Evolutionary conservation across 805 yeast species (phyloP), one percentile per base, ranked within the genome.

Genomic region (Kodamaea restingae): DNA sequence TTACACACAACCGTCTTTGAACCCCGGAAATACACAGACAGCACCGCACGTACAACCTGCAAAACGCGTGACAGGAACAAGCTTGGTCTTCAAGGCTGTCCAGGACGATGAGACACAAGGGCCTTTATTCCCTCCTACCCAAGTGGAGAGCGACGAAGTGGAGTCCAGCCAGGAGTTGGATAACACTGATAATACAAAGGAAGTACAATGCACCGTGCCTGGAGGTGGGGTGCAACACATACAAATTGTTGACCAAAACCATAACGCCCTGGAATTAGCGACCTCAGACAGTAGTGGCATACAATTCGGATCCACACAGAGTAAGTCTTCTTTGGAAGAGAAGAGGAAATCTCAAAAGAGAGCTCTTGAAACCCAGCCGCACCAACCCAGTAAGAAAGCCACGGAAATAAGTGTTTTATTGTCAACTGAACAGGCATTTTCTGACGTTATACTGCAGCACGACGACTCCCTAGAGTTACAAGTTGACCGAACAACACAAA

Each of bases 81-180:
- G 26, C 22, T 32, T 38, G 26, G n/a, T 38, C 12, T 38, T 35
- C 26, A 22, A 28, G 24, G 37, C 32, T 17, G 32, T 35, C 14
- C 5, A 20, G 11, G 41, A 34, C 10, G 42, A 39, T 8, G 33
- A 39, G 9, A 32, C 42, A 6, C 42, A 39, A 14, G 33, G 20
- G 9, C 38, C 36, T 14, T 18, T 39, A 10, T 39, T 34, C 25
- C 42, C 42, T 7, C 31, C 33, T 9, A 39, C 37, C 11, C 37
- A 35, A 35, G 18, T 15, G 20, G 11, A 33, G 22, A 24, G 36
- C 11, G 29, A 12, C 15, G 17, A 27, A 25, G 11, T 25, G 27
- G 27, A 25, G 27, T n/a, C 12, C 12, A 25, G 22, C n/a, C 27
- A 25, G 27, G 27, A 25, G 27, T 25, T 20, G 8, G 22, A 20